Conservation (phyloP, 345 rosid genomes). For the Syzygium aromaticum region DNA sequence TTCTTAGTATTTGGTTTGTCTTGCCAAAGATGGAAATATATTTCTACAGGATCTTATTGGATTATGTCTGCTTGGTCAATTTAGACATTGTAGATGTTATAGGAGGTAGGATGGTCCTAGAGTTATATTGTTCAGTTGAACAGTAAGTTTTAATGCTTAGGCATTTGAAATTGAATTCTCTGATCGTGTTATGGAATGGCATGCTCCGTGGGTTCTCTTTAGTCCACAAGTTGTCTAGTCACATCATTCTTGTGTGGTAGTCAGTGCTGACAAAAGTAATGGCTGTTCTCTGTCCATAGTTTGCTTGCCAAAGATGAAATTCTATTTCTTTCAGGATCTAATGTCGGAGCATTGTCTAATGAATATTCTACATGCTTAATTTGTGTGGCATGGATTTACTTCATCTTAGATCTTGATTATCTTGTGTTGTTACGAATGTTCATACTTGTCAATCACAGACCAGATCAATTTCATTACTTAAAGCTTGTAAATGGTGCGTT, state of each 20-base stretch:
- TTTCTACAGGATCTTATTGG: neutral
- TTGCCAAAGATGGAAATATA: neutral
- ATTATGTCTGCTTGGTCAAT: neutral
- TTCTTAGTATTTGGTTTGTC: neutral
- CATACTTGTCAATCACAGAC: slow-evolving; percentile 42
- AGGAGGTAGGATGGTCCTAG: neutral
- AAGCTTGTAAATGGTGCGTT: slow-evolving; percentile 53
- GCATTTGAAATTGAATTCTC: neutral
- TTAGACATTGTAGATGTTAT: neutral
- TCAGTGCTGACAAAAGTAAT: neutral
- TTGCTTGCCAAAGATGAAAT: neutral
- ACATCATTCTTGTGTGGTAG: neutral
- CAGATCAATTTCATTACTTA: slow-evolving; percentile 57
- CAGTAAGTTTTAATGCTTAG: neutral
- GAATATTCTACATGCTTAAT: neutral
- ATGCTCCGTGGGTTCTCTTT: neutral
- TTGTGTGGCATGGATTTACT: neutral
- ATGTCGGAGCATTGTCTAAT: too few relatives aligned
- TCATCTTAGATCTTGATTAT: neutral
- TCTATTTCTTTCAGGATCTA: neutral
- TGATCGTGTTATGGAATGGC: neutral
- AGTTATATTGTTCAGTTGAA: neutral
- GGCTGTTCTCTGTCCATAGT: neutral
- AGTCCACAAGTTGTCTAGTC: neutral
- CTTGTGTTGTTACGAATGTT: neutral